Percentiles rank a stretch among this genome's conserved stretches.
Conservation (phyloP, 2,329 filamentous ascomycete species). For the Pestalotiopsis fici region DNA sequence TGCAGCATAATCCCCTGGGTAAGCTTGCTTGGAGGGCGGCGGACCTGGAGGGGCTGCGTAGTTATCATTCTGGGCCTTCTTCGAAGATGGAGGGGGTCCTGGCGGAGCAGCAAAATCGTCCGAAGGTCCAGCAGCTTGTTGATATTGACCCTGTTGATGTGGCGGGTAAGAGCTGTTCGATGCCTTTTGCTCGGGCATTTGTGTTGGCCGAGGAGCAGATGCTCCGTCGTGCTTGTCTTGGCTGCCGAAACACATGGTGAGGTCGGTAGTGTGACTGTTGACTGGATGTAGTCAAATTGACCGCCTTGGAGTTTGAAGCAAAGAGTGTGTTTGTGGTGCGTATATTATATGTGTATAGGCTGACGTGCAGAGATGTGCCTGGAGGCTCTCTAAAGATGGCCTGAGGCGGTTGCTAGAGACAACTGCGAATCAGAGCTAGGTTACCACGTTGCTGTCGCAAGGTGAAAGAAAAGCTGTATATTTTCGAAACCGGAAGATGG, state of each 20-base stretch:
- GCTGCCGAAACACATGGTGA: conserved; percentile 51
- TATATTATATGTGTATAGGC: neutral
- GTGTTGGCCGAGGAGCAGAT: conserved; percentile 39
- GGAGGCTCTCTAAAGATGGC: neutral
- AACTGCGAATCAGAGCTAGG: neutral
- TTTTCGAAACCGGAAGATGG: neutral
- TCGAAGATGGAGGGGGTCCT: conserved; percentile 24
- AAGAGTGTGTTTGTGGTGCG: neutral
- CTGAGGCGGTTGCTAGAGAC: neutral
- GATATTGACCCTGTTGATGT: conserved; percentile 12
- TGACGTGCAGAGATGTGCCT: neutral
- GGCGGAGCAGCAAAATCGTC: conserved; percentile 22
- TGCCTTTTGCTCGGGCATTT: conserved; percentile 22
- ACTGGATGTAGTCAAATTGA: neutral
- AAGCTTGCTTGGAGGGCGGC: conserved; percentile 28
- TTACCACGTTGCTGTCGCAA: neutral
- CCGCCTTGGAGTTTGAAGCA: neutral
- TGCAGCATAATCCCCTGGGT: conserved; percentile 26
- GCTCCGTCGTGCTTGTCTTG: conserved; percentile 39
- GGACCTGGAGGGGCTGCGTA: conserved; percentile 37
- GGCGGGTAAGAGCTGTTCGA: conserved; percentile 20
- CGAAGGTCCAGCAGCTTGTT: conserved; percentile 11
- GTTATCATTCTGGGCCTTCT: conserved; percentile 14
- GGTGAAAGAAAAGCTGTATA: neutral
- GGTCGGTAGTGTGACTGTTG: neutral